Evolutionary conservation across 768 basidiomycete genomes (phyloP), one percentile per base, ranked within the genome.

Genomic region (Phaeolepiota aurea): DNA sequence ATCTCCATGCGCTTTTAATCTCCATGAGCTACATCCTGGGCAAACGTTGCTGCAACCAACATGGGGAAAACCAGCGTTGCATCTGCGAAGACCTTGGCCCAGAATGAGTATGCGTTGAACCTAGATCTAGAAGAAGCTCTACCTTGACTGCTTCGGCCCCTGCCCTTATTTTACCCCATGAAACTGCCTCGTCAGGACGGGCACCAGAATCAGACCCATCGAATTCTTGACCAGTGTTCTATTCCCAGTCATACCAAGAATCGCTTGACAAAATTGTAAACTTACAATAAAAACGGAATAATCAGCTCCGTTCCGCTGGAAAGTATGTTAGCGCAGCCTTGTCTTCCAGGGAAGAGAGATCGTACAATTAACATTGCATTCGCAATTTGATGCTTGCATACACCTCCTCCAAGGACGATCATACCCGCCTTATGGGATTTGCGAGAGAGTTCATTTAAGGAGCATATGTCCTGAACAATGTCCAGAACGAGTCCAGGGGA

Each of bases 361-460:
- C 76, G 62, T 61, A 97, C 94, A 55, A 99, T 96, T 16, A 99
- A 68, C 96, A 99, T 97, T 1, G 94, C 92, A 55, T 99, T 99
- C n/a, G 94, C 94, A 42, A 99, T 96, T 56, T 99, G 96, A 57
- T 99, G 96, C 59, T 99, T 99, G 68, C 93, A 98, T 7, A 99
- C 92, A 1, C 96, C 96, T 2, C 96, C 96, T 5, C 96, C 96
- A 10, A 98, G 77, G 40, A 99, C 80, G 50, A 99, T 90, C 93
- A 98, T 98, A 2, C 96, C 96, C 14, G 96, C 96, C 63, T 90
- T 93, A 42, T 77, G 80, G 23, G 93, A 86, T 47, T 76, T 81
- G 41, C 96, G 74, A 9, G 87, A 79, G 13, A 88, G 64, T 59
- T 98, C 93, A 63, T 99, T 99, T 23, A 99, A 66, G 28, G 75